Evolutionary conservation across 495 filamentous ascomycete species (phyloP), one percentile per base, ranked within the genome.

Genomic region (Chaetomium tenue): DNA sequence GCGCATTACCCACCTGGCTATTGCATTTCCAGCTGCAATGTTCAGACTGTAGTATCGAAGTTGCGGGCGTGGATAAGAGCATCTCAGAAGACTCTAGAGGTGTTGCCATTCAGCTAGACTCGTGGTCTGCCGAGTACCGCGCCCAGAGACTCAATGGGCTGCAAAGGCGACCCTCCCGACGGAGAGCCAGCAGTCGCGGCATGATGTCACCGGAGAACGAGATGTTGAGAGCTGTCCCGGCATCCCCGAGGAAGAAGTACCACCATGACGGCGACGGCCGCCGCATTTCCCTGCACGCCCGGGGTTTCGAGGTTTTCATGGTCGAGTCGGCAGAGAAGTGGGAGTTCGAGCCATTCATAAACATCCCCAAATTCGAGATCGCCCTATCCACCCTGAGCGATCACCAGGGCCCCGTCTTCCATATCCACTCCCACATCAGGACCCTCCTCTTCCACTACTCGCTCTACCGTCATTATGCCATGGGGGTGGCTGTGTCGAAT

Each of bases 391-490:
- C 95, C 1, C 81, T 87, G 23, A 93, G 89, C 65, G 94, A 97
- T 71, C 82, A 84, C 37, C 87, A 95, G 68, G 94, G 93, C 5
- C 90, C 91, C 0, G 79, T 97, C 15, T 87, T 97, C 70, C 91
- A 97, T 70, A 79, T 98, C 56, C 91, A 92, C 70, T 90, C 92
- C 1, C 81, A 89, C 48, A 80, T 93, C 33, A 89, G 88, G 71
- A 89, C 88, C 9, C 71, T 99, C 2, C 86, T 89, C 63, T 66
- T 96, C 5, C 89, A 96, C 39, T 98, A 97, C 71, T 98, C 95
- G 5, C 82, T 99, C 1, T 97, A 95, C 73, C 88, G 93, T 6
- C 93, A 96, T 71, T 98, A 97, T 70, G 88, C 92, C n/a, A 80
- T 93, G 30, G 89, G 89, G 13, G 84, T 98, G 54, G 95, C 95